Evolutionary conservation across 495 filamentous ascomycete genomes (phyloP).

Genomic region (Cryomyces minteri): DNA sequence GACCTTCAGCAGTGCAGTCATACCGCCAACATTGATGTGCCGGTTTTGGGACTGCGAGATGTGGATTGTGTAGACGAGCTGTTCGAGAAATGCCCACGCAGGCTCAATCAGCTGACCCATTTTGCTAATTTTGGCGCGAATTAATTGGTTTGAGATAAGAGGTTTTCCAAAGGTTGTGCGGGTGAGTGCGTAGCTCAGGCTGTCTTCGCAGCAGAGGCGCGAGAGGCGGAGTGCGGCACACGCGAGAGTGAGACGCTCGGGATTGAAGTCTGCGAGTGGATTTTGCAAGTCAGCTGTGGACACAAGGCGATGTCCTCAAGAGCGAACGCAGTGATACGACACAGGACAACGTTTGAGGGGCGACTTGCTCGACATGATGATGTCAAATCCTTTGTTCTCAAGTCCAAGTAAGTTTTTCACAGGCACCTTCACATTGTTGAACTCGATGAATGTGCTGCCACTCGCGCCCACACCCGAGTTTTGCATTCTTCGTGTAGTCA

Average conservation of each 20-base stretch:
- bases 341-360: background rate
- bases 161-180: constrained; percentile 21
- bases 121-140: constrained; percentile 15
- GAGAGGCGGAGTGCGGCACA: background rate
- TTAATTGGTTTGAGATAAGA: constrained; percentile 19
- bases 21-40: constrained; percentile 7
- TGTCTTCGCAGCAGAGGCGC: background rate
- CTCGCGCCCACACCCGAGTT: constrained; percentile 5
- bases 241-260: background rate
- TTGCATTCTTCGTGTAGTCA: constrained; percentile 16
- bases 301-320: background rate
- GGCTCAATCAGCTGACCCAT: constrained; percentile 20
- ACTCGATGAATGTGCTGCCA: background rate
- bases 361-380: background rate
- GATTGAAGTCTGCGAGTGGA: background rate
- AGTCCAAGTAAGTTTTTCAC: background rate
- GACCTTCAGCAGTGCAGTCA: constrained; percentile 12
- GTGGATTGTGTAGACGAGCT: constrained; percentile 22
- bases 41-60: constrained; percentile 13
- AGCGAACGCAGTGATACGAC: too few relatives aligned
- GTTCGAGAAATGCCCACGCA: constrained; percentile 28
- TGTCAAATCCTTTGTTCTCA: background rate
- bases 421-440: background rate
- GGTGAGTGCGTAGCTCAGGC: constrained; percentile 16
- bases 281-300: background rate